Evolutionary conservation across 2,329 filamentous ascomycete genomes (phyloP).

Genomic region (Westerdykella aurantiaca): DNA sequence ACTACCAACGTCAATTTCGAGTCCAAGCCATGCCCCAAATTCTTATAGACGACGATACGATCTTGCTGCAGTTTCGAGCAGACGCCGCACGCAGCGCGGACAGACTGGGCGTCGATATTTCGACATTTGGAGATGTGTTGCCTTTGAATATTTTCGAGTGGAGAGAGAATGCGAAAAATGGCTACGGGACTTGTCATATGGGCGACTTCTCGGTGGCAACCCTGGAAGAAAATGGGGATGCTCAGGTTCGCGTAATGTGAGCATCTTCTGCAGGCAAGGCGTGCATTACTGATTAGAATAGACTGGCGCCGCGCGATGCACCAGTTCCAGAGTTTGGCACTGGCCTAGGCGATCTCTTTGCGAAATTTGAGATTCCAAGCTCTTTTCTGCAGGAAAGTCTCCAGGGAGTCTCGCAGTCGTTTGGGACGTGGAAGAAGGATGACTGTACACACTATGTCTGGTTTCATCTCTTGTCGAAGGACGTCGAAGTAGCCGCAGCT

Average conservation of each 20-base stretch:
- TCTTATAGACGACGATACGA: no score
- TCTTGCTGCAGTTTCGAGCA: no score
- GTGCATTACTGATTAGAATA: constrained; percentile 7
- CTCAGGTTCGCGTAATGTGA: constrained; percentile 18
- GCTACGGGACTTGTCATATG: no score
- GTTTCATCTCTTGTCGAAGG: constrained; percentile 29
- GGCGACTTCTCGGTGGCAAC: no score
- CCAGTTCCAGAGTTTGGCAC: constrained; percentile 7
- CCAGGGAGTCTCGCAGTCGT: constrained; percentile 24
- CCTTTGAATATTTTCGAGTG: constrained; percentile 21
- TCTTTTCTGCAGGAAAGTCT: constrained; percentile 22
- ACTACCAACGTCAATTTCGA: no score
- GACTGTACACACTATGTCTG: constrained; percentile 16
- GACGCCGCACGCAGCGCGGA: no score
- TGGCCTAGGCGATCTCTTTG: constrained; percentile 14
- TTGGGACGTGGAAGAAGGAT: constrained; percentile 16
- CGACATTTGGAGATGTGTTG: not conserved
- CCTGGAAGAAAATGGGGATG: not conserved
- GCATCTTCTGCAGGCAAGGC: not conserved
- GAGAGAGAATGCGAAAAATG: constrained; percentile 1
- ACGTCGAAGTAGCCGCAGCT: constrained; percentile 6
- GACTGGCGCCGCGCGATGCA: constrained; percentile 20
- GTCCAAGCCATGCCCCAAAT: no score
- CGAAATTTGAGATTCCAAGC: constrained; percentile 17
- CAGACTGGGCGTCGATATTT: constrained; percentile 3